Conservation (phyloP, 1,284 basidiomycete genomes). For the Fereydounia khargensis region DNA sequence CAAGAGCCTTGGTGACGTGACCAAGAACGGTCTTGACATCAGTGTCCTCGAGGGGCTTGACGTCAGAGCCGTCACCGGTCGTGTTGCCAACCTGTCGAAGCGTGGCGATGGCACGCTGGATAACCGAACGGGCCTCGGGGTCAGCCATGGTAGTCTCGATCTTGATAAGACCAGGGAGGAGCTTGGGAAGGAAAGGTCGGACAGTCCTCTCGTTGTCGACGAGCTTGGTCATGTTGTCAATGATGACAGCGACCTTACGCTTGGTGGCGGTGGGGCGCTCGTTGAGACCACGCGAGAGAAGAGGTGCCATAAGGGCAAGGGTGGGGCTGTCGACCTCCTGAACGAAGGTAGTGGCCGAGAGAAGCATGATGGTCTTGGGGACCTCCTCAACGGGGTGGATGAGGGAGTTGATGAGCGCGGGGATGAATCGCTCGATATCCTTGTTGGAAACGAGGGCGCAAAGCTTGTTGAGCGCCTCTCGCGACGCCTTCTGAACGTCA, state of each 20-base stretch:
- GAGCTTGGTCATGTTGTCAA: constrained; percentile 58
- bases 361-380: constrained; percentile 88
- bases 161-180: constrained; percentile 57
- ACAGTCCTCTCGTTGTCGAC: constrained; percentile 58
- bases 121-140: constrained; percentile 54
- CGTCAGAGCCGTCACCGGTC: constrained; percentile 53
- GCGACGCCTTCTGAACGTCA: constrained; percentile 98
- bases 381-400: constrained; percentile 99
- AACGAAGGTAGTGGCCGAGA: constrained; percentile 99
- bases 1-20: constrained; percentile 46
- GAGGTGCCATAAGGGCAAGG: constrained; percentile 97
- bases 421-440: constrained; percentile 79
- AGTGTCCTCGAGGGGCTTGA: constrained; percentile 55
- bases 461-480: constrained; percentile 82
- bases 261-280: constrained; percentile 57
- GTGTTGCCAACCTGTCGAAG: constrained; percentile 55
- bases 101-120: constrained; percentile 56
- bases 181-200: constrained; percentile 57
- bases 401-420: constrained; percentile 91
- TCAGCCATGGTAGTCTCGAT: constrained; percentile 56
- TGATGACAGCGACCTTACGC: constrained; percentile 58
- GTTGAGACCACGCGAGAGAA: constrained; percentile 85
- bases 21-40: constrained; percentile 36
- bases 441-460: constrained; percentile 80
- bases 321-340: constrained; percentile 99